Conservation (phyloP, 2,329 filamentous ascomycete species). For the Aulographum hederae region DNA sequence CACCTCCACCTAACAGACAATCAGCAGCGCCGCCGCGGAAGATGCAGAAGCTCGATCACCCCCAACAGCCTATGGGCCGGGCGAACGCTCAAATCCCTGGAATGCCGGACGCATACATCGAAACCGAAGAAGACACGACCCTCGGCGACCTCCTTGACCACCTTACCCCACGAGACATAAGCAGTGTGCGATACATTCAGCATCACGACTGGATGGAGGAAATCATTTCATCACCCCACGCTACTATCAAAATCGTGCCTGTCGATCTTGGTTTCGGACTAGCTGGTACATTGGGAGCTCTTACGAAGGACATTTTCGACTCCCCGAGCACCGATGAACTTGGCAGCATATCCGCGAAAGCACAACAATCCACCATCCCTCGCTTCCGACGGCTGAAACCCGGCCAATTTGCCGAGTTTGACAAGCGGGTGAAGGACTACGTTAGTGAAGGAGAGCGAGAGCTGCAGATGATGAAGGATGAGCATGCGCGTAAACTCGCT, state of each 20-base stretch:
- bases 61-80: constrained; percentile 14
- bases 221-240: constrained; percentile 77
- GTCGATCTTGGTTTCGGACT: constrained; percentile 71
- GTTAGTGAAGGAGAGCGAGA: constrained; percentile 59
- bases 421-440: constrained; percentile 55
- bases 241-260: constrained; percentile 67
- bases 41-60: constrained; percentile 12
- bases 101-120: constrained; percentile 37
- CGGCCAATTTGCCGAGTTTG: constrained; percentile 69
- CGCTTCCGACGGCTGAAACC: constrained; percentile 51
- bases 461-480: constrained; percentile 65
- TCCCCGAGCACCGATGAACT: constrained; percentile 26
- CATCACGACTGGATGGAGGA: constrained; percentile 99
- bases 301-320: constrained; percentile 78
- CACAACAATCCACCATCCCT: constrained; percentile 3
- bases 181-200: constrained; percentile 69
- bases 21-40: constrained; percentile 1
- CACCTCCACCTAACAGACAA: constrained; percentile 15
- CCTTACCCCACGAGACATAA: constrained; percentile 77
- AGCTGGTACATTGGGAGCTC: constrained; percentile 55
- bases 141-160: constrained; percentile 81
- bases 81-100: constrained; percentile 26
- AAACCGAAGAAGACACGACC: constrained; percentile 81
- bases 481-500: constrained; percentile 58
- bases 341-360: constrained; percentile 19